phyloP scores from a whole-genome alignment of 1,284 basidiomycete species.

The Ceratobasidium sp. region DNA sequence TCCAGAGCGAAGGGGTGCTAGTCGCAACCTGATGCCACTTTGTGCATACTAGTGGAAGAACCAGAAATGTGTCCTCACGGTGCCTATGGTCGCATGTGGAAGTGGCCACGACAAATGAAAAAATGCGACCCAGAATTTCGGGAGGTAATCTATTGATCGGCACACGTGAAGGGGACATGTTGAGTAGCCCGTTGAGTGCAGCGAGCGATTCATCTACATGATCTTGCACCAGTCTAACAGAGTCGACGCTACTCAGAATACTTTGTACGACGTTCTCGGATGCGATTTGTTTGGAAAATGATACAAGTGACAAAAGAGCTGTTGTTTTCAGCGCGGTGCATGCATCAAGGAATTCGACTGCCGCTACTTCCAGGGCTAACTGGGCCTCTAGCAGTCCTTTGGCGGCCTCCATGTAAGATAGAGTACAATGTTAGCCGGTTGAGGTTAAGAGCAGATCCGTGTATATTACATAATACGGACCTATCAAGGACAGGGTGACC shows the following conservation, averaged over 20 bases:
- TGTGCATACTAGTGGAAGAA: background rate
- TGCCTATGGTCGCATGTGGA: background rate
- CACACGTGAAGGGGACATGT: background rate
- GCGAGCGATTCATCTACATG: background rate
- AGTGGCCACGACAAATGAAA: background rate
- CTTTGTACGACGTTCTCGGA: background rate
- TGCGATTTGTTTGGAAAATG: background rate
- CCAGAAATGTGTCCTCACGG: too few relatives aligned
- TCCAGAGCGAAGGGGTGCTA: background rate
- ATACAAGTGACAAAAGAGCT: background rate
- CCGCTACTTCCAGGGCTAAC: background rate
- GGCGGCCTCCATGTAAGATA: too few relatives aligned
- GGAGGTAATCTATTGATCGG: background rate
- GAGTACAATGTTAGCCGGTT: too few relatives aligned
- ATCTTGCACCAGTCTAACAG: background rate
- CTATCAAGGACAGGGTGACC: too few relatives aligned
- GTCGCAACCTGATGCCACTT: background rate
- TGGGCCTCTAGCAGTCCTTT: too few relatives aligned
- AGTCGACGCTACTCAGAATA: background rate
- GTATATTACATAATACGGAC: too few relatives aligned
- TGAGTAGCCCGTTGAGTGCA: background rate
- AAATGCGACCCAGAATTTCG: conserved; percentile 1
- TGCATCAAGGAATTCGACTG: background rate
- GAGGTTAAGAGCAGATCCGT: too few relatives aligned
- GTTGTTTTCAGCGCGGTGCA: background rate